phyloP scores from a whole-genome alignment of 352 stramenopile species.

The Globisporangium iwayamae region DNA sequence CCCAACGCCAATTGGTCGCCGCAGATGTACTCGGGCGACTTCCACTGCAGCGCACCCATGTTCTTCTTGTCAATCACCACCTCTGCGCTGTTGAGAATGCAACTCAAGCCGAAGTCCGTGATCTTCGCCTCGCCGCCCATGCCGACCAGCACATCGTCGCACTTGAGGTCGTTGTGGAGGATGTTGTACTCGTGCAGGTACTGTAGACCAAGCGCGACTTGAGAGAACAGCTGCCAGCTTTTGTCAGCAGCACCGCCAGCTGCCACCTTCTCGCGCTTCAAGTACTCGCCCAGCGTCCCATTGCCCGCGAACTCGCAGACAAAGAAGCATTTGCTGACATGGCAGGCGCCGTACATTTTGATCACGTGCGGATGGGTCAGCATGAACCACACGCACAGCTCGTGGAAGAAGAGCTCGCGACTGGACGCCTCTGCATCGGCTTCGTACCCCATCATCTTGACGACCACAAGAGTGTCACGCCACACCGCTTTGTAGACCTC shows the following conservation, averaged over 20 bases:
- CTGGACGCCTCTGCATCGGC: background rate
- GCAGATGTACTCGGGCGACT: too few species aligned
- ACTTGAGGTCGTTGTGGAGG: conserved; percentile 13
- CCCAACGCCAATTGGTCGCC: too few species aligned
- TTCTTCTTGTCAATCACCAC: background rate
- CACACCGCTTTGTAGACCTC: too few species aligned
- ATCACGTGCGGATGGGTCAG: conserved; percentile 10
- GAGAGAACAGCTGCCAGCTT: background rate
- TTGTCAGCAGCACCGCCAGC: background rate
- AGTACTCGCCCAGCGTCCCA: background rate
- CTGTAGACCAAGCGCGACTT: conserved; percentile 26
- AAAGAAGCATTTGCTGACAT: background rate
- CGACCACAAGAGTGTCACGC: too few species aligned
- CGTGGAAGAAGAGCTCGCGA: conserved; percentile 5
- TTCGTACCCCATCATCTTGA: background rate
- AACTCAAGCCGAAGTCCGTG: background rate
- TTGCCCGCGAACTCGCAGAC: background rate
- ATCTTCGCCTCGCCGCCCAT: background rate
- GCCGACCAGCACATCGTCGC: conserved; percentile 9
- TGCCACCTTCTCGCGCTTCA: background rate
- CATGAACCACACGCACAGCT: conserved; percentile 12
- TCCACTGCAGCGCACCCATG: too few species aligned
- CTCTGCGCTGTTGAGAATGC: background rate
- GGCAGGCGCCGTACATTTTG: background rate
- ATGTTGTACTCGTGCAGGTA: conserved; percentile 20